phyloP scores from a whole-genome alignment of 2,329 filamentous ascomycete genomes.

The Colletotrichum sp. region DNA sequence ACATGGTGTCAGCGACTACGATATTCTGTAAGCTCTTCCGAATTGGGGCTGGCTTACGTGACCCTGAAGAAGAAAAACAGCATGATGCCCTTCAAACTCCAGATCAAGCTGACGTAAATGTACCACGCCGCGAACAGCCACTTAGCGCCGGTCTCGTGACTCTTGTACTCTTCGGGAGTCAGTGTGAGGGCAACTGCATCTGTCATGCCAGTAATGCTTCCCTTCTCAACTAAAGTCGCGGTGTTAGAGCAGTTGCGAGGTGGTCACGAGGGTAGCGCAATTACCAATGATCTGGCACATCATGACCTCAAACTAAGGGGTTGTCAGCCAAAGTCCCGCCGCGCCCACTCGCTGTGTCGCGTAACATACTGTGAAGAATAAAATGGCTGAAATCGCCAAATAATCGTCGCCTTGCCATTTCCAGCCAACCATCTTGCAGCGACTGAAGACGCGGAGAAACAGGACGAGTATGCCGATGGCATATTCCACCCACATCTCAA shows the following conservation, averaged over 20 bases:
- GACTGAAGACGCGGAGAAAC: constrained; percentile 3
- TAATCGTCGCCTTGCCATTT: constrained; percentile 16
- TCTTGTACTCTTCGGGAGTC: constrained; percentile 9
- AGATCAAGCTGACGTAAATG: constrained; percentile 14
- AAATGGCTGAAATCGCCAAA: neutral
- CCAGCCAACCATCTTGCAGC: neutral
- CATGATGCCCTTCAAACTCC: constrained; percentile 19
- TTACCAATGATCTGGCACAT: constrained; percentile 19
- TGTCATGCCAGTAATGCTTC: constrained; percentile 16
- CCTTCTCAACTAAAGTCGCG: constrained; percentile 1
- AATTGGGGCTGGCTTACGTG: neutral
- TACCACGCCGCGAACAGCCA: constrained; percentile 19
- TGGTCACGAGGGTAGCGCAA: neutral
- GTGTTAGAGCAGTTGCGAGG: neutral
- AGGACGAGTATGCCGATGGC: constrained; percentile 2
- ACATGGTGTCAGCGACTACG: neutral
- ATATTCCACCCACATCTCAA: constrained; percentile 20
- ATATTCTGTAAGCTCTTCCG: neutral
- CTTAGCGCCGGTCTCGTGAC: constrained; percentile 12
- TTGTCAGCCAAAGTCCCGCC: neutral
- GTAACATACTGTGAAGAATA: constrained; percentile 12
- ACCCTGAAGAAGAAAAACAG: constrained; percentile 13
- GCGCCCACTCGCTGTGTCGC: neutral
- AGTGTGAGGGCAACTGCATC: neutral
- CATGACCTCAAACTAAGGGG: constrained; percentile 8